phyloP scores from a whole-genome alignment of 495 filamentous ascomycete genomes.

The Penicillium dipodomyicola region DNA sequence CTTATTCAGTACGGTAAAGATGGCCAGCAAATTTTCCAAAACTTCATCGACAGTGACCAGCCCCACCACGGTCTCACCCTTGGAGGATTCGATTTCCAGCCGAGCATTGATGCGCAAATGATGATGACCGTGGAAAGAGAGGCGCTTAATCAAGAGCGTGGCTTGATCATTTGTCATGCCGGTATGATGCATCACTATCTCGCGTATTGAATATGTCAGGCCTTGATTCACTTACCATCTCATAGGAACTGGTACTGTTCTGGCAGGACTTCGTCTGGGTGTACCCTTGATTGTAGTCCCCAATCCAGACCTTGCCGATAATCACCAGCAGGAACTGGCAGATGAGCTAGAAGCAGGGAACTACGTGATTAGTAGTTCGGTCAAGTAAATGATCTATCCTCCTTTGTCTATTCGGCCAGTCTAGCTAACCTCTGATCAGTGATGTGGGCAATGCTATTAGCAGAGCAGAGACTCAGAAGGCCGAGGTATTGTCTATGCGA shows the following conservation, averaged over 20 bases:
- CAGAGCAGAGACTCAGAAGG: constrained; percentile 13
- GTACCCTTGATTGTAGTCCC: constrained; percentile 81
- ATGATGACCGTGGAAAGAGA: constrained; percentile 40
- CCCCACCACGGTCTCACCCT: constrained; percentile 49
- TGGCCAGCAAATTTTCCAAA: constrained; percentile 45
- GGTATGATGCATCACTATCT: constrained; percentile 49
- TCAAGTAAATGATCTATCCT: constrained; percentile 51
- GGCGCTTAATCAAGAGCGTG: constrained; percentile 43
- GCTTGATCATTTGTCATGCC: constrained; percentile 82
- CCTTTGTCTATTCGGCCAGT: neutral
- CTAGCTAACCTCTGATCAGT: constrained; percentile 28
- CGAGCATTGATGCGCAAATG: constrained; percentile 58
- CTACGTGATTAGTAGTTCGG: constrained; percentile 64
- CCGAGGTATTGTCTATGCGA: neutral
- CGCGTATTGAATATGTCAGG: neutral
- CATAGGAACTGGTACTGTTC: constrained; percentile 82
- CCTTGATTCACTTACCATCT: neutral
- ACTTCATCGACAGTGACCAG: constrained; percentile 22
- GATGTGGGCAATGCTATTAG: constrained; percentile 44
- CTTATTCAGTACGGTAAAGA: constrained; percentile 74
- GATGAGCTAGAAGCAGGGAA: constrained; percentile 64
- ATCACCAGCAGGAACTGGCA: constrained; percentile 89
- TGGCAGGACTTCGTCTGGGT: constrained; percentile 68
- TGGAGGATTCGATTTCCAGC: constrained; percentile 63
- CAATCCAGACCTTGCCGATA: constrained; percentile 77